Conservation (phyloP, 2,329 filamentous ascomycete genomes). For the Calonectria multiphialidica region DNA sequence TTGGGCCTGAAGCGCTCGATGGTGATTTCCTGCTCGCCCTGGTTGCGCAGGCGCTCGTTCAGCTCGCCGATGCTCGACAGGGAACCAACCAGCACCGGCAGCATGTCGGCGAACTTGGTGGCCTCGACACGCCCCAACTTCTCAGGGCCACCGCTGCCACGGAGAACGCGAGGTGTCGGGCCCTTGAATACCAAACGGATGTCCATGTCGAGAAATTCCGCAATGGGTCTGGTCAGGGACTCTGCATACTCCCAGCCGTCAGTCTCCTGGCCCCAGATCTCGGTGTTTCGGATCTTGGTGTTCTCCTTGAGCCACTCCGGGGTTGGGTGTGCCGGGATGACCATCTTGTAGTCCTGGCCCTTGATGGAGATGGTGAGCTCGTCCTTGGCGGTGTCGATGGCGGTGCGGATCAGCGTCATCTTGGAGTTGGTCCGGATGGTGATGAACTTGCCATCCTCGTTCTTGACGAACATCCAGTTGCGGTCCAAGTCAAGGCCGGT, state of each 20-base stretch:
- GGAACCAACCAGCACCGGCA: constrained; percentile 67
- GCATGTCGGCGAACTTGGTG: constrained; percentile 71
- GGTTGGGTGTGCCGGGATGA: constrained; percentile 67
- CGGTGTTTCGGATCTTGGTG: constrained; percentile 60
- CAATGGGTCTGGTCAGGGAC: constrained; percentile 64
- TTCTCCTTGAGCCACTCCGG: constrained; percentile 65
- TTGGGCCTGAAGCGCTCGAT: constrained; percentile 75
- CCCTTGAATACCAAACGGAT: constrained; percentile 73
- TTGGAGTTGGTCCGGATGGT: constrained; percentile 71
- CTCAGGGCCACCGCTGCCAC: constrained; percentile 66
- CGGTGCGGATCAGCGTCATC: constrained; percentile 69
- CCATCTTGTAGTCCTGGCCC: constrained; percentile 51
- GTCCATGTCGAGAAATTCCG: constrained; percentile 65
- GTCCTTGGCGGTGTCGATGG: constrained; percentile 49
- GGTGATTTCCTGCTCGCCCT: constrained; percentile 60
- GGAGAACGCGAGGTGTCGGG: constrained; percentile 65
- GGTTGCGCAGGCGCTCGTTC: constrained; percentile 61
- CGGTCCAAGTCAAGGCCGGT: constrained; percentile 72
- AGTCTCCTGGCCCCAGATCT: constrained; percentile 71
- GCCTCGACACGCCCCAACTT: constrained; percentile 65
- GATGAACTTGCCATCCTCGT: constrained; percentile 65
- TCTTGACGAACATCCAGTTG: constrained; percentile 75
- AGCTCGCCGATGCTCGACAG: constrained; percentile 69
- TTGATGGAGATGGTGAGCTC: constrained; percentile 63
- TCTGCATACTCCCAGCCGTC: constrained; percentile 67